Base-by-base conservation (phyloP, 768 basidiomycete species). In the Tephrocybe sp. region DNA sequence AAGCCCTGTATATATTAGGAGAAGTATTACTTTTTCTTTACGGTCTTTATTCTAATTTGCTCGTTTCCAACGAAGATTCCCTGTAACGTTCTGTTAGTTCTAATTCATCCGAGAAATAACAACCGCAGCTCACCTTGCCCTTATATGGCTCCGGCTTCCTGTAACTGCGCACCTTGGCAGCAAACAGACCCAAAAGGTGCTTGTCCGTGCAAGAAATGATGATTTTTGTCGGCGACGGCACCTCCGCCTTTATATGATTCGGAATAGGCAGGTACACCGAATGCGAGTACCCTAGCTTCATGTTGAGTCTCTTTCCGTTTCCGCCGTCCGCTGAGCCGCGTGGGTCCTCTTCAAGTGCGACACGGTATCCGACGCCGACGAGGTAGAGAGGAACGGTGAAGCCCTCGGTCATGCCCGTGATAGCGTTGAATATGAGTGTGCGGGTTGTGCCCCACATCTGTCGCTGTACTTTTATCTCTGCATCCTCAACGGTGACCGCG, bases 61-160 rank as follows among this genome's bases (percentile, higher is more conserved):
- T 99, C 96, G 60, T 84, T 79, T n/a, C 91, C 94, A 45, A 98
- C 82, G 60, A 98, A 96, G 52, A 98, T 86, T 55, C 95, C 95
- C 90, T 98, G 55, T 15, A 36, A 41, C 31, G 27, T 16, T 19
- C 36, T 9, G n/a, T 53, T 21, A 56, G 34, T 21, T 5, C 15
- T 9, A 9, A 27, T 11, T 15, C 31, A 46, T 28, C 1, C 44
- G 47, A 49, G 21, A 34, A 40, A 37, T 39, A 24, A 41, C 22
- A 38, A 70, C n/a, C n/a, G n/a, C n/a, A n/a, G n/a, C 88, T 44
- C 62, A 96, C 94, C 80, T 98, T 98, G 64, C 94, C 96, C 71
- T 98, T 92, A 71, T 98, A 99, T 13, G 94, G 95, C 64, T 99
- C 96, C 18, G 96, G 96, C 58, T 86, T 87, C 59, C 96, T 80